Evolutionary conservation across 371 early-diverging fungal species (phyloP), one percentile per base, ranked within the genome.

Genomic region (Lichtheimia ornata): DNA sequence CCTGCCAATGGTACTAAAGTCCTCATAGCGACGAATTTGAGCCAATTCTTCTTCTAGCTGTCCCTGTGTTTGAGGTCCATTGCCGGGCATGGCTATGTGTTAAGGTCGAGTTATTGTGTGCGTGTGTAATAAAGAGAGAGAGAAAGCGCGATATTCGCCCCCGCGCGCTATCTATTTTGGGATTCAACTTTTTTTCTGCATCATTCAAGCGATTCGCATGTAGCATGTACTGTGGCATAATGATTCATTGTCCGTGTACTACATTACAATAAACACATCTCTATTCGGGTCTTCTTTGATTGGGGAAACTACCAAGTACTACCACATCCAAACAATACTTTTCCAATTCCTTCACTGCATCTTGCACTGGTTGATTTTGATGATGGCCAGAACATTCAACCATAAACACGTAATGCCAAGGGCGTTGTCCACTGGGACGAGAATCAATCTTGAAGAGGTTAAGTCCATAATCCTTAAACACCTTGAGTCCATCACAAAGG

Each of bases 401-500:
- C 74, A 94, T 90, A 73, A 96, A 96, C 60, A 91, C 86, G 72
- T 93, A 97, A 72, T 95, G 93, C 96, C 97, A 96, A 55, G 86
- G 90, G 44, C 86, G 81, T 56, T 85, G 76, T 13, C 90, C 84
- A 28, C 89, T 88, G 0, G 97, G 97, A 17, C 96, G 88, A 18
- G 95, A 91, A 71, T 96, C 95, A 63, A 97, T 96, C 53, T 93
- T 93, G 53, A 93, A 94, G 58, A 96, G 70, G 71, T 95, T 96
- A 64, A 97, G 76, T 24, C 77, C 71, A 62, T 88, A 72, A 56
- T 89, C 86, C 67, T 93, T 94, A 78, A 97, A 91, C 18, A 91
- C 89, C 53, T 84, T 86, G 30, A 97, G 73, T 0, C 90, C 93
- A 67, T 94, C 90, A 67, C 92, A 91, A 54, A 97, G 79, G 2